Percentiles rank a stretch among this genome's conserved stretches.
phyloP scores from a whole-genome alignment of 345 rosid genomes.

The Bretschneidera sinensis region DNA sequence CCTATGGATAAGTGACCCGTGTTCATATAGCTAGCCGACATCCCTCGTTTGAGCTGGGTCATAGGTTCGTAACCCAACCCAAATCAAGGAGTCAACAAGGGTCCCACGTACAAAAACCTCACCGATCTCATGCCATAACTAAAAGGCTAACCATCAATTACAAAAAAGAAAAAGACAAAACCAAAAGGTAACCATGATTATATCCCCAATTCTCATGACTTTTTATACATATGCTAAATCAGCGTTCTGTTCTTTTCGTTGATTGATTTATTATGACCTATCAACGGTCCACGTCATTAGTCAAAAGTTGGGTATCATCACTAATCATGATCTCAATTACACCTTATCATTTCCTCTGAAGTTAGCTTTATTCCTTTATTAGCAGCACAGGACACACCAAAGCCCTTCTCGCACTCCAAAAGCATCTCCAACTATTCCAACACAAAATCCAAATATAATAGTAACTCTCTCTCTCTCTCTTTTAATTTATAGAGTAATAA shows the following conservation, averaged over 20 bases:
- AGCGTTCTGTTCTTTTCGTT: too few relatives aligned
- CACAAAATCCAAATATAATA: slow-evolving; percentile 20
- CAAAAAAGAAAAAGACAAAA: too few relatives aligned
- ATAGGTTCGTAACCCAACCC: neutral
- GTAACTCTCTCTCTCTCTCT: slow-evolving; percentile 13
- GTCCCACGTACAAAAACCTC: too few relatives aligned
- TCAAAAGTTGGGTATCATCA: slow-evolving; percentile 4
- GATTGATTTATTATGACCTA: neutral
- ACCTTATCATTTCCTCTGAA: neutral
- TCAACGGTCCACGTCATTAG: neutral
- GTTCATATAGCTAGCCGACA: neutral
- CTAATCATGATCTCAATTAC: neutral
- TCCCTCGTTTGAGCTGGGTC: neutral
- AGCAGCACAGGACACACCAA: slow-evolving; percentile 9
- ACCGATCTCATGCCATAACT: too few relatives aligned
- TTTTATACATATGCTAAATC: too few relatives aligned
- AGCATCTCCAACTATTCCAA: slow-evolving; percentile 14
- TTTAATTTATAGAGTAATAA: neutral
- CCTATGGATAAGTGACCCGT: slow-evolving; percentile 16
- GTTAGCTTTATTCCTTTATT: slow-evolving; percentile 5
- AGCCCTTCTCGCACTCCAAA: too few relatives aligned
- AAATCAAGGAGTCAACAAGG: too few relatives aligned
- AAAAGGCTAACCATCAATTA: too few relatives aligned
- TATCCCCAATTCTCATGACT: too few relatives aligned
- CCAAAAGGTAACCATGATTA: too few relatives aligned